phyloP scores from a whole-genome alignment of 2,329 filamentous ascomycete species.

The Epicoccum sorghinum region DNA sequence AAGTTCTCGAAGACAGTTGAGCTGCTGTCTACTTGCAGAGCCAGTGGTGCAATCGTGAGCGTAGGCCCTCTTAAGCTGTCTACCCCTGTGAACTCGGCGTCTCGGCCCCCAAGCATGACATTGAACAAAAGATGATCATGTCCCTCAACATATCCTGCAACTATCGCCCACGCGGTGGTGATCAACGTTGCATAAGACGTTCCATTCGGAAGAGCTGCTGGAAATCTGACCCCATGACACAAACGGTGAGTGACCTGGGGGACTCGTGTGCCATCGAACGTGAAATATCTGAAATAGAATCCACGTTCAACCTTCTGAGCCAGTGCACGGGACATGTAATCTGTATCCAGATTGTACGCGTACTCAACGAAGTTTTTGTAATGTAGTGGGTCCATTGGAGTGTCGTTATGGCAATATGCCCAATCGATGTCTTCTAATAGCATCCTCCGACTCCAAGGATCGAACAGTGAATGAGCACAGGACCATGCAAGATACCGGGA shows the following conservation, averaged over 20 bases:
- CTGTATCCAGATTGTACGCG: neutral
- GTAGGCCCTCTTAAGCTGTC: constrained; percentile 1
- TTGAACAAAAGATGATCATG: constrained; percentile 2
- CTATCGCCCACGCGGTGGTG: neutral
- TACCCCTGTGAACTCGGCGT: constrained; percentile 3
- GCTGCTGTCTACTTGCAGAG: too few species aligned
- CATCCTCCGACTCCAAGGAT: constrained; percentile 1
- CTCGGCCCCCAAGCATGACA: constrained; percentile 4
- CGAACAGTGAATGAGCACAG: neutral
- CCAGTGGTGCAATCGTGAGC: neutral
- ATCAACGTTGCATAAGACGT: neutral
- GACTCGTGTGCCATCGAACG: too few species aligned
- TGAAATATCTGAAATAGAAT: too few species aligned
- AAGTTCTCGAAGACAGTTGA: too few species aligned
- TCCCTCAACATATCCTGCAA: neutral
- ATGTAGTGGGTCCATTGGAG: neutral
- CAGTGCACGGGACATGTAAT: neutral
- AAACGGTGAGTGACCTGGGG: neutral
- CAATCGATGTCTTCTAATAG: constrained; percentile 1
- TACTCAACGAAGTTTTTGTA: constrained; percentile 5
- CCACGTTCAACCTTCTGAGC: neutral
- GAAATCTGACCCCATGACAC: neutral
- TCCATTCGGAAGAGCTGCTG: neutral
- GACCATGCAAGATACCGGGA: neutral
- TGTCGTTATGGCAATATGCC: neutral